Evolutionary conservation across 177 flowering plant genomes (phyloP).

Genomic region (Vitis hybrid): DNA sequence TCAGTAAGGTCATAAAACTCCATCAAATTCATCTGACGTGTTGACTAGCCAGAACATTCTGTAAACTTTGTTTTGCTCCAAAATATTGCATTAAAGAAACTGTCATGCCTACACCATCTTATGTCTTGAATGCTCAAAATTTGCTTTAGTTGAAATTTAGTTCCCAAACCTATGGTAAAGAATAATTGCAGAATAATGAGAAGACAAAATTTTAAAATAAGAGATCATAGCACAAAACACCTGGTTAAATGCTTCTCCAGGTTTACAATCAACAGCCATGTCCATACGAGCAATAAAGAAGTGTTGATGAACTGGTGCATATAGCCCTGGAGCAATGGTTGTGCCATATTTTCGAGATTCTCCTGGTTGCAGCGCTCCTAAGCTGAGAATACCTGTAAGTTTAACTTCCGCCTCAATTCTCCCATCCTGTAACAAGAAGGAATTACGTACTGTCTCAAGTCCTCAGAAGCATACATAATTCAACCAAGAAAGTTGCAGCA

Average conservation of each 20-base stretch:
- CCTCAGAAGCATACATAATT: background rate
- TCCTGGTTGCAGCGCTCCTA: conserved; percentile 93
- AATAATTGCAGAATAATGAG: background rate
- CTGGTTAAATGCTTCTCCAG: conserved; percentile 92
- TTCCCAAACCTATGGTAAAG: no score
- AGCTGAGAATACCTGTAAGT: conserved; percentile 92
- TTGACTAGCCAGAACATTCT: no score
- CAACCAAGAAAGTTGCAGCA: no score
- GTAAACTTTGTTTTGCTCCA: no score
- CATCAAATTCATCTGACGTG: no score
- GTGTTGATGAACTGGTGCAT: conserved; percentile 98
- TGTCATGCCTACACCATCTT: no score
- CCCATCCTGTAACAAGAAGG: conserved; percentile 65
- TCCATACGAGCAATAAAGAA: conserved; percentile 98
- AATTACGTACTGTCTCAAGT: background rate
- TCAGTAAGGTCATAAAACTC: no score
- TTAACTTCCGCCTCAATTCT: conserved; percentile 98
- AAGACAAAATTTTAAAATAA: background rate
- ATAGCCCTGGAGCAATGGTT: conserved; percentile 90
- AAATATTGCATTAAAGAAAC: no score
- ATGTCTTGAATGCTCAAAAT: no score
- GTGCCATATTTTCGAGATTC: conserved; percentile 92
- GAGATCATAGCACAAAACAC: conserved; percentile 26
- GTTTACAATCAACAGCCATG: conserved; percentile 94
- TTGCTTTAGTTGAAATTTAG: no score